phyloP scores from a whole-genome alignment of 352 stramenopile species.

The Phytophthora boehmeriae region DNA sequence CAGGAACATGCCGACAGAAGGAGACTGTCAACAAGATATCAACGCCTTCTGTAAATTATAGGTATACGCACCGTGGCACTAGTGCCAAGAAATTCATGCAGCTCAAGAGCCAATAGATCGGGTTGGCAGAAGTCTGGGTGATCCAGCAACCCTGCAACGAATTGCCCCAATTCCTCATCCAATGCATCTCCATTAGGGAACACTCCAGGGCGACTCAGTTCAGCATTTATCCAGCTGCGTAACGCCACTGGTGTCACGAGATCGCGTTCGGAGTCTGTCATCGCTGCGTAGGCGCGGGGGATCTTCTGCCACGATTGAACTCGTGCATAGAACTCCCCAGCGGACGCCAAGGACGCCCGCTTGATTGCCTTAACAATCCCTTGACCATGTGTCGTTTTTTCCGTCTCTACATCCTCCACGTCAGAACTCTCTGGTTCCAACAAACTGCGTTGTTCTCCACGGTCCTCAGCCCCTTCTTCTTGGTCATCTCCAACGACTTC shows the following conservation, averaged over 20 bases:
- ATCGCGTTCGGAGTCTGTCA: slow-evolving; percentile 36
- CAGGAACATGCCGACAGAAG: not conserved
- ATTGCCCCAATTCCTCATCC: slow-evolving; percentile 70
- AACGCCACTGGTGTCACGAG: slow-evolving; percentile 25
- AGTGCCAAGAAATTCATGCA: slow-evolving; percentile 71
- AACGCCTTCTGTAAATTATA: slow-evolving; percentile 1
- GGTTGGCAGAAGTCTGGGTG: slow-evolving; percentile 77
- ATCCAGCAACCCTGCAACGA: slow-evolving; percentile 63
- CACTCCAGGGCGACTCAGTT: slow-evolving; percentile 46
- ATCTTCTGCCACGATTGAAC: slow-evolving; percentile 59
- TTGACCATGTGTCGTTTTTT: not conserved
- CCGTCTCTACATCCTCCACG: not conserved
- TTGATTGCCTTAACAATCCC: slow-evolving; percentile 33
- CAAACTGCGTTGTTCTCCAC: slow-evolving; percentile 23
- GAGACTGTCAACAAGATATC: slow-evolving; percentile 1
- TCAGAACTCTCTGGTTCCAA: slow-evolving; percentile 14
- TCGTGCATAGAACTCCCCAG: slow-evolving; percentile 43
- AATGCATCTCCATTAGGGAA: slow-evolving; percentile 37
- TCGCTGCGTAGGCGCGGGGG: slow-evolving; percentile 42
- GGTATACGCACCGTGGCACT: slow-evolving; percentile 35
- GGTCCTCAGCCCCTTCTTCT: not conserved
- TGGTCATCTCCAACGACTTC: not conserved
- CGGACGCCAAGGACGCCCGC: slow-evolving; percentile 29
- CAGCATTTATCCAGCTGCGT: slow-evolving; percentile 47
- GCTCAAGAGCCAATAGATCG: slow-evolving; percentile 63